These are phyloP conservation scores for Saccharum spontaneum DNA, from an alignment of 176 grass and related monocot species.

Conservation along the genomic window DNA sequence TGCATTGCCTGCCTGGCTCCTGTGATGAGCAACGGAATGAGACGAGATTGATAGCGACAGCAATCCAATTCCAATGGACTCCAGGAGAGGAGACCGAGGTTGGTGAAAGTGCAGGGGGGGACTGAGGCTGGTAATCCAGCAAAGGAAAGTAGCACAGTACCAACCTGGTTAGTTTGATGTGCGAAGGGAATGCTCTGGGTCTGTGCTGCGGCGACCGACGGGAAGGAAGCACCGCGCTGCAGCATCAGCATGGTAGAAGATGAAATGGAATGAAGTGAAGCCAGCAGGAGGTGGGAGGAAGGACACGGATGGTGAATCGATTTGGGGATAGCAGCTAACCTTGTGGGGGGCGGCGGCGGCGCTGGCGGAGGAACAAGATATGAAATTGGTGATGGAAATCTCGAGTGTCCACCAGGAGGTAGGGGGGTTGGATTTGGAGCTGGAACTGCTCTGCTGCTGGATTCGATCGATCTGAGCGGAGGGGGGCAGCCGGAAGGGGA, in stretches of 20 bases:
- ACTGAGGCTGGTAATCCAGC: not conserved
- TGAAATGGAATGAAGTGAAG: no score
- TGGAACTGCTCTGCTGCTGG: not conserved
- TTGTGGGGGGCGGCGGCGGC: not conserved
- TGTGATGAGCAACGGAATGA: not conserved
- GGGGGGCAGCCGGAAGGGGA: no score
- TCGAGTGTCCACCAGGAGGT: not conserved
- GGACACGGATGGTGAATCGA: not conserved
- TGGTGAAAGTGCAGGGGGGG: not conserved
- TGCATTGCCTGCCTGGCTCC: not conserved
- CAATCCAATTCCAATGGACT: not conserved
- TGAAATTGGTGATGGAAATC: not conserved
- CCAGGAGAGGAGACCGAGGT: not conserved
- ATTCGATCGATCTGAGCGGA: not conserved
- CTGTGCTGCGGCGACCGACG: not conserved
- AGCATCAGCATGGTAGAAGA: not conserved
- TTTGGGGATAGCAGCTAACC: not conserved
- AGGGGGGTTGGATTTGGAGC: not conserved
- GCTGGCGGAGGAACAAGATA: not conserved
- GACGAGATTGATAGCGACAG: not conserved
- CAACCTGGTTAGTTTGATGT: not conserved
- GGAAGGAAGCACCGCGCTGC: not conserved
- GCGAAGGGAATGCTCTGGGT: not conserved
- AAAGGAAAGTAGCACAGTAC: no score
- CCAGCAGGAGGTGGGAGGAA: no score